A percentile compares a stretch with the other conserved stretches of the same genome.
Conservation (phyloP, 805 yeast genomes). For the Saccharomyces jurei region DNA sequence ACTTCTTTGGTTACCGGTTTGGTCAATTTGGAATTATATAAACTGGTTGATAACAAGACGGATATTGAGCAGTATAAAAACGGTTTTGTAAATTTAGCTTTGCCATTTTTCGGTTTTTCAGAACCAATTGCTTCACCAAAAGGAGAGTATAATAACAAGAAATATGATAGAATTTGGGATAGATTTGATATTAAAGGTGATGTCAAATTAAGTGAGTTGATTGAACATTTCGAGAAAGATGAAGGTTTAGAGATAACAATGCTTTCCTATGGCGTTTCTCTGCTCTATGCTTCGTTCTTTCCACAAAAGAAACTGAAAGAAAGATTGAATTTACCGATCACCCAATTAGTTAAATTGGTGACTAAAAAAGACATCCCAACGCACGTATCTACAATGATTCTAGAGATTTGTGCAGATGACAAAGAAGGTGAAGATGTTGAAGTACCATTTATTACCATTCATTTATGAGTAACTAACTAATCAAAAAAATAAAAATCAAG, state of each 20-base stretch:
- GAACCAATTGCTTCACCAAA: conserved; percentile 88
- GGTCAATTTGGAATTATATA: conserved; percentile 84
- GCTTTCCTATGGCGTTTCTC: conserved; percentile 85
- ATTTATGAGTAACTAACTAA: conserved; percentile 29
- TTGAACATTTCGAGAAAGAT: conserved; percentile 66
- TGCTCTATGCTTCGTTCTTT: conserved; percentile 87
- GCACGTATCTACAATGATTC: conserved; percentile 67
- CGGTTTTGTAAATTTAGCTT: conserved; percentile 84
- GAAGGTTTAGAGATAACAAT: conserved; percentile 85
- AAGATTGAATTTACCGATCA: conserved; percentile 56
- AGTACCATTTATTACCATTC: conserved; percentile 76
- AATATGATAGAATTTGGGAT: conserved; percentile 90
- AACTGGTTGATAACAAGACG: conserved; percentile 69
- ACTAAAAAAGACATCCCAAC: conserved; percentile 73
- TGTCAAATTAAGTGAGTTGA: conserved; percentile 61
- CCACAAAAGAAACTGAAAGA: conserved; percentile 86
- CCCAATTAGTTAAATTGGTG: conserved; percentile 73
- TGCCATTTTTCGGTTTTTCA: conserved; percentile 93
- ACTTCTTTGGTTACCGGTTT: conserved; percentile 97
- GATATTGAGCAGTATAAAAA: conserved; percentile 83
- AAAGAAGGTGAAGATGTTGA: conserved; percentile 90
- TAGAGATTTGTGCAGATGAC: conserved; percentile 91
- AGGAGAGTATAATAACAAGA: conserved; percentile 69
- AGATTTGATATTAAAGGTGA: conserved; percentile 78
- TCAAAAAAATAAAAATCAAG: neutral